Conservation (phyloP, 179 eudicot genomes). For the Corrigiola litoralis region DNA sequence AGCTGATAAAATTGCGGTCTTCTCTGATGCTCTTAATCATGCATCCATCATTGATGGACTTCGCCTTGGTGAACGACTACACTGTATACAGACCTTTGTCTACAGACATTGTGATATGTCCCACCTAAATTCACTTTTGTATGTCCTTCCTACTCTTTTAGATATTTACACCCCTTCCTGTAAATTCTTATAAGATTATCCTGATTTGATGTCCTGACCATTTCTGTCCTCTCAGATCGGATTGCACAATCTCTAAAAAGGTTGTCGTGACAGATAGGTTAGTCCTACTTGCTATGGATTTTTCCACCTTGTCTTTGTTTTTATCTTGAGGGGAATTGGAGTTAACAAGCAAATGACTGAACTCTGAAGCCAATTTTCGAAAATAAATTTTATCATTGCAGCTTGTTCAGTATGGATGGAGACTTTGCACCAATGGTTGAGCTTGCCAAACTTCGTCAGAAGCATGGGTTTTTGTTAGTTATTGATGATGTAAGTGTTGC, state of each 20-base stretch:
- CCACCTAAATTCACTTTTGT: conserved; percentile 79
- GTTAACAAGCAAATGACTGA: not conserved
- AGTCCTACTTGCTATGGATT: conserved; percentile 21
- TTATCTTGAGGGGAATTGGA: not conserved
- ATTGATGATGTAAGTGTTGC: conserved; percentile 81
- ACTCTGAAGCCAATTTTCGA: not conserved
- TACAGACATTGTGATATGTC: conserved; percentile 87
- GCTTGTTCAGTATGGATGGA: conserved; percentile 99
- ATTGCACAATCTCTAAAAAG: conserved; percentile 54
- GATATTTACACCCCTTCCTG: not conserved
- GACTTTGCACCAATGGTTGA: conserved; percentile 90
- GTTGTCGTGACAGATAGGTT: conserved; percentile 89
- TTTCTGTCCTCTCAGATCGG: conserved; percentile 44
- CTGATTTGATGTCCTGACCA: conserved; percentile 10
- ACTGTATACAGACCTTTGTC: conserved; percentile 57
- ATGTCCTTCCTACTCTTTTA: conserved; percentile 26
- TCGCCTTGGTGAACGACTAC: conserved; percentile 82
- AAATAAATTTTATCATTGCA: conserved; percentile 33
- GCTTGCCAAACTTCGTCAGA: conserved; percentile 74
- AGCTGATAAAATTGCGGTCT: conserved; percentile 70
- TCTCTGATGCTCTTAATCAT: conserved; percentile 93
- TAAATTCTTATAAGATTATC: not conserved
- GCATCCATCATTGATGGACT: conserved; percentile 97
- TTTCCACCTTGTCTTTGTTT: not conserved
- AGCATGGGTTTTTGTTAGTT: conserved; percentile 81